Base-by-base conservation (phyloP, 2,329 filamentous ascomycete species). In the Cadophora malorum region DNA sequence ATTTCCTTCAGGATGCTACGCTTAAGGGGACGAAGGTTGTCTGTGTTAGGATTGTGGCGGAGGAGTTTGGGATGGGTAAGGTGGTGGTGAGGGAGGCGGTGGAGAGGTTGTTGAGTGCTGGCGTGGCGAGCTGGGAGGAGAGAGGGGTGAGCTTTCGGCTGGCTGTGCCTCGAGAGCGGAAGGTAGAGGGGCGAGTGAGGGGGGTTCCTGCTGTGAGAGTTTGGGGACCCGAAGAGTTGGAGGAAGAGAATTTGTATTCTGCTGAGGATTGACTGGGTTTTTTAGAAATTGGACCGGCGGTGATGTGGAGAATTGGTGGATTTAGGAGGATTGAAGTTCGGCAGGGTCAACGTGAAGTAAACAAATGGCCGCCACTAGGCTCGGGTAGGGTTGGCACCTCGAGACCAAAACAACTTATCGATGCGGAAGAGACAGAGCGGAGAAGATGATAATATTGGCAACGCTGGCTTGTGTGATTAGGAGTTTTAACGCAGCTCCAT, bases 1-100 rank as follows among this genome's bases (percentile, higher is more conserved):
- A 65, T 19, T 59, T 21, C 31, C 8, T 65, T 1, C 63, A 65
- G 31, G 53, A 65, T n/a, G 31, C 16, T 12, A 65, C 41, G 28
- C 14, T 65, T 1, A 65, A 59, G 28, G 63, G 53, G 1, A 25
- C 19, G 0, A 35, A 16, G 5, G 10, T 49, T 9, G 49, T 41
- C 4, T 6, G 58, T 23, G 16, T 59, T 1, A 7, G 14, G 9
- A 38, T 38, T 19, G 38, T 58, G 5, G 25, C 21, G 9, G 31
- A 41, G 14, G 53, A 65, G 14, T 7, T 65, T 25, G 31, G 41
- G 4, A 33, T 50, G 25, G 6, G 16, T 19, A 25, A 21, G 38
- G 21, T 8, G 16, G 38, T n/a, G n/a, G 23, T 28, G 1, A 9
- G 16, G n/a, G 38, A 47, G 7, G 38, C 23, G 19, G 31, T 65